phyloP scores from a whole-genome alignment of 495 filamentous ascomycete species.

The Astrothelium subdiscretum region DNA sequence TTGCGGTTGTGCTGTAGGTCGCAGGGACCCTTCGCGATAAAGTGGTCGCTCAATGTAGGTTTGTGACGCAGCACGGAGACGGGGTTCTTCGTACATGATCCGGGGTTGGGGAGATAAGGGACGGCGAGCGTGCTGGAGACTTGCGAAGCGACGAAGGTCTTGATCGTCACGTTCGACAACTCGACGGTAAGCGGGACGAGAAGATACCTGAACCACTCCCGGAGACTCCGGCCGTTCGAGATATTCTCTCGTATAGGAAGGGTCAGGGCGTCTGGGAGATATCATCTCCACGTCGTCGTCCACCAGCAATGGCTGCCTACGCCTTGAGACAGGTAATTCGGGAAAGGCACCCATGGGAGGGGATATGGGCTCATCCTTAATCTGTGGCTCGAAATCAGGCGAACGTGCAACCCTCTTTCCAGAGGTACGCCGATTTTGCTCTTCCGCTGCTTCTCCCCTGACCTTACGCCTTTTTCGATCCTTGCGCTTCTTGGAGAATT shows the following conservation, averaged over 20 bases:
- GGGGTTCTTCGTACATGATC: conserved; percentile 13
- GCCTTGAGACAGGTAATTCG: not conserved
- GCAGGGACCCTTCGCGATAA: conserved; percentile 42
- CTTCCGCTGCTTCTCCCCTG: conserved; percentile 4
- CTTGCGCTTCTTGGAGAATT: conserved; percentile 15
- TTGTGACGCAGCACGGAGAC: conserved; percentile 49
- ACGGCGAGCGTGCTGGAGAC: conserved; percentile 32
- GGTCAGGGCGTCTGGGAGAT: conserved; percentile 3
- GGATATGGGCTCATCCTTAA: conserved; percentile 81
- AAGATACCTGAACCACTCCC: conserved; percentile 29
- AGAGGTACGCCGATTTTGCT: conserved; percentile 4
- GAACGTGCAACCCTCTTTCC: conserved; percentile 2
- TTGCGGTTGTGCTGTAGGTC: conserved; percentile 29
- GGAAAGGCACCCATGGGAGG: conserved; percentile 37
- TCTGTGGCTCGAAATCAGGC: conserved; percentile 39
- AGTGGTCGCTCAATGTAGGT: conserved; percentile 43
- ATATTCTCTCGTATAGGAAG: not conserved
- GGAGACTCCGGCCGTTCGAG: conserved; percentile 31
- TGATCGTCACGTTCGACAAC: conserved; percentile 38
- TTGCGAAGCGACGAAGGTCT: conserved; percentile 51
- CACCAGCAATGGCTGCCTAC: not conserved
- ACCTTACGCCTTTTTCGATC: not conserved
- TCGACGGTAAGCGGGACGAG: conserved; percentile 32
- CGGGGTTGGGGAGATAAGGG: conserved; percentile 20
- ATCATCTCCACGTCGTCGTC: conserved; percentile 7